Percentiles rank a stretch among this genome's conserved stretches.
These are phyloP conservation scores for Biscogniauxia mediterranea DNA, from an alignment of 2,329 filamentous ascomycete genomes.

Conservation along the genomic window DNA sequence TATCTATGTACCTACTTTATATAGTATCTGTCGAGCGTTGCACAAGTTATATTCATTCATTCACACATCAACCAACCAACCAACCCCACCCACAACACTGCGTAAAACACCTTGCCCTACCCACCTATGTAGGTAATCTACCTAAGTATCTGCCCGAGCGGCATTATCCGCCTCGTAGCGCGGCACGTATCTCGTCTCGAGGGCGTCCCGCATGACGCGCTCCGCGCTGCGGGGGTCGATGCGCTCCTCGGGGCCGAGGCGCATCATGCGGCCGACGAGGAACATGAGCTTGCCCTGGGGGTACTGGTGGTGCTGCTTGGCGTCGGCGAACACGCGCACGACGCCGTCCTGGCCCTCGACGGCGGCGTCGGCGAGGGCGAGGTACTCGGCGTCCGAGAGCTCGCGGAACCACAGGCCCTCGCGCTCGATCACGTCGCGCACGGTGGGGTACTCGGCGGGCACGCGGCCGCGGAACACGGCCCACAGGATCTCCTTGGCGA, in stretches of 20 bases:
- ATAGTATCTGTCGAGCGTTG: too few species aligned
- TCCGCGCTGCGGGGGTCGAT: slow-evolving; percentile 55
- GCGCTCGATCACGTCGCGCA: slow-evolving; percentile 44
- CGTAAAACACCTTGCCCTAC: too few species aligned
- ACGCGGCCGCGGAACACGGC: slow-evolving; percentile 49
- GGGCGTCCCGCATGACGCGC: slow-evolving; percentile 39
- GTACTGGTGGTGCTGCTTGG: slow-evolving; percentile 40
- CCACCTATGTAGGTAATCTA: too few species aligned
- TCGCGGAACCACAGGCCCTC: slow-evolving; percentile 56
- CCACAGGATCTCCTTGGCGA: slow-evolving; percentile 58
- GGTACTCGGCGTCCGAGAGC: slow-evolving; percentile 48
- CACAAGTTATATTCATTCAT: too few species aligned
- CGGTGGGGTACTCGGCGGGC: slow-evolving; percentile 34
- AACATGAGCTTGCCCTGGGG: slow-evolving; percentile 61
- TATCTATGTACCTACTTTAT: too few species aligned
- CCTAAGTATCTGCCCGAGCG: too few species aligned
- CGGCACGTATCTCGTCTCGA: slow-evolving; percentile 30
- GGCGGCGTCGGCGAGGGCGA: slow-evolving; percentile 42
- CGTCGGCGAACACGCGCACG: slow-evolving; percentile 42
- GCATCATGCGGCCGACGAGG: slow-evolving; percentile 59
- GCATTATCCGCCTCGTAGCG: slow-evolving; percentile 5
- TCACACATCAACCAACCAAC: too few species aligned
- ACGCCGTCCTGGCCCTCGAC: slow-evolving; percentile 47
- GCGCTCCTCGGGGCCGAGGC: slow-evolving; percentile 50
- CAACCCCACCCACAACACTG: too few species aligned